These are phyloP conservation scores for Veloporphyrellus conicus DNA, from an alignment of 1,284 basidiomycete genomes.

Conservation along the genomic window DNA sequence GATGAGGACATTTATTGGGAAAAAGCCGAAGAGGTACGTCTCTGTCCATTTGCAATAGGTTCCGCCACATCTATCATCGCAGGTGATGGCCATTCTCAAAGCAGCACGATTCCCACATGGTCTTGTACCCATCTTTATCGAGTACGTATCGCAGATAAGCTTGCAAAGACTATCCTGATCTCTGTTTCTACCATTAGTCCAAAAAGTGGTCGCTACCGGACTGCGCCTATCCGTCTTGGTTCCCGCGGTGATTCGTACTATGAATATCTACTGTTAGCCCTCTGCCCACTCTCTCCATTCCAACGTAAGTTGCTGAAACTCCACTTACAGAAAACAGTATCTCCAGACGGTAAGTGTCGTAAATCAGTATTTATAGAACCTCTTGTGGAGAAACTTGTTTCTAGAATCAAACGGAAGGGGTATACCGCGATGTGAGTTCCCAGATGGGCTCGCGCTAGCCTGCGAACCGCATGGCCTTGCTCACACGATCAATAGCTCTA, in stretches of 20 bases:
- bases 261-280: slow-evolving; percentile 80
- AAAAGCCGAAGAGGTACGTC: slow-evolving; percentile 66
- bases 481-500: slow-evolving; percentile 63
- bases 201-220: slow-evolving; percentile 63
- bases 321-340: slow-evolving; percentile 64
- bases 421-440: slow-evolving; percentile 67
- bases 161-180: slow-evolving; percentile 11
- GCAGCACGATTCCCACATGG: slow-evolving; percentile 62
- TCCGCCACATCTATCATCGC: slow-evolving; percentile 2
- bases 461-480: not conserved
- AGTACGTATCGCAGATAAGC: slow-evolving; percentile 40
- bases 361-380: not conserved
- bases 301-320: slow-evolving; percentile 1
- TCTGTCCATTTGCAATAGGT: not conserved
- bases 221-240: slow-evolving; percentile 81
- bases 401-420: slow-evolving; percentile 73
- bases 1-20: slow-evolving; percentile 79
- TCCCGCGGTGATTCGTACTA: slow-evolving; percentile 95
- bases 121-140: slow-evolving; percentile 82
- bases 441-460: not conserved
- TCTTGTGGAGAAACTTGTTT: slow-evolving; percentile 9
- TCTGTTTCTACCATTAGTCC: slow-evolving; percentile 42
- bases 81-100: slow-evolving; percentile 75
- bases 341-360: slow-evolving; percentile 61
- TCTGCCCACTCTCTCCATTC: not conserved